Evolutionary conservation across 345 rosid genomes (phyloP).

Genomic region (Litchi chinensis): DNA sequence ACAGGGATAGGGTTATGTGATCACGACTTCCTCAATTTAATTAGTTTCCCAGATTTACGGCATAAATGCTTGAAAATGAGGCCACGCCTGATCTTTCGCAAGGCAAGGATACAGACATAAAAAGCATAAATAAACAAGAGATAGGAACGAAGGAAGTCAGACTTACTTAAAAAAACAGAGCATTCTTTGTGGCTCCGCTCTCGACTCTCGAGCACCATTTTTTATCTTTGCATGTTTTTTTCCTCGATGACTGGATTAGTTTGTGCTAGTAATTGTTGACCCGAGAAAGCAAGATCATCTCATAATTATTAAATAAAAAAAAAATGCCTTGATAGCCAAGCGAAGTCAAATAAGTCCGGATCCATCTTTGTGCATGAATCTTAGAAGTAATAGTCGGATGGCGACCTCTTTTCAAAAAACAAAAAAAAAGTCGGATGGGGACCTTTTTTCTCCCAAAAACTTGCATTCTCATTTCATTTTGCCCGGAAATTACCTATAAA

Average conservation of each 20-base stretch:
- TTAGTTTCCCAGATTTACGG: not conserved
- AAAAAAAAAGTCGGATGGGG: not conserved
- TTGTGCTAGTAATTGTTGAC: not conserved
- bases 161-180: too few species aligned
- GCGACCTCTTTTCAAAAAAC: too few species aligned
- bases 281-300: not conserved
- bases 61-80: not conserved
- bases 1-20: too few species aligned
- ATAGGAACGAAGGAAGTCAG: not conserved
- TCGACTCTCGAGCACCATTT: not conserved
- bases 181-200: too few species aligned
- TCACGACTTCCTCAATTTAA: too few species aligned
- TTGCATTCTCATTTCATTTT: not conserved
- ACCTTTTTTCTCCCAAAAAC: constrained; percentile 5
- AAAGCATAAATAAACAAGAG: too few species aligned
- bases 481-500: too few species aligned
- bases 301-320: too few species aligned
- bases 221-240: not conserved
- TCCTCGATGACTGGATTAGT: too few species aligned
- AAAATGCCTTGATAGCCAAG: too few species aligned
- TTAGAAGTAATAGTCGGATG: not conserved
- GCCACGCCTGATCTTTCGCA: not conserved
- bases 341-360: not conserved
- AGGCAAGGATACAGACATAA: not conserved
- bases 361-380: not conserved